phyloP scores from a whole-genome alignment of 2,329 filamentous ascomycete genomes.

The Blastomyces silverae region DNA sequence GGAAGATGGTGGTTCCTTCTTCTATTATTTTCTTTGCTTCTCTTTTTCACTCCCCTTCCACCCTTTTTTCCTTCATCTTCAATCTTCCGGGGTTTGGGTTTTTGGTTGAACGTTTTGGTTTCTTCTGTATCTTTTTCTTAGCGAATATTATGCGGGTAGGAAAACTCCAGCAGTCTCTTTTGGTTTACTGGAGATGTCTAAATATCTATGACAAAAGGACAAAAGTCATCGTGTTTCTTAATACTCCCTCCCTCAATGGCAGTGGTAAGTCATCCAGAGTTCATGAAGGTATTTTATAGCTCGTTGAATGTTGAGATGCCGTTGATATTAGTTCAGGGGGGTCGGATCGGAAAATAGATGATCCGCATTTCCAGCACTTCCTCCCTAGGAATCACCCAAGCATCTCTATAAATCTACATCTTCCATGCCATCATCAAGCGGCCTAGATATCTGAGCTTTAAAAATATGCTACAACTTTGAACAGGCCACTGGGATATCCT shows the following conservation, averaged over 20 bases:
- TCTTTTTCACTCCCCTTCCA: neutral
- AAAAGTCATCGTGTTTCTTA: neutral
- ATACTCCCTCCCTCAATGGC: neutral
- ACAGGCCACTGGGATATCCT: neutral
- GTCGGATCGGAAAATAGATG: neutral
- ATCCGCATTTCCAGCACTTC: neutral
- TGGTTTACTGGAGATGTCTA: neutral
- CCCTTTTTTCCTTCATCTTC: neutral
- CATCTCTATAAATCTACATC: neutral
- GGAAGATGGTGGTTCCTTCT: no score
- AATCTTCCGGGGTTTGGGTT: neutral
- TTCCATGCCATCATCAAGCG: neutral
- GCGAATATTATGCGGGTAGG: neutral
- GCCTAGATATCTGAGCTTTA: neutral
- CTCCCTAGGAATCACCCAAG: neutral
- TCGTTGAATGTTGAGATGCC: no score
- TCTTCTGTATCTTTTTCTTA: neutral
- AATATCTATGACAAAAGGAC: neutral
- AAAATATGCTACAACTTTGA: neutral
- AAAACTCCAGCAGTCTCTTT: neutral
- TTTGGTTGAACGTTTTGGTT: neutral
- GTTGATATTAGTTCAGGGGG: neutral
- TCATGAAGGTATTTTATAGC: neutral
- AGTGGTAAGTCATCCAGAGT: neutral
- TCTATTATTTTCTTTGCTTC: neutral